Evolutionary conservation across 2,329 filamentous ascomycete species (phyloP).

Genomic region (Claviceps pusilla): DNA sequence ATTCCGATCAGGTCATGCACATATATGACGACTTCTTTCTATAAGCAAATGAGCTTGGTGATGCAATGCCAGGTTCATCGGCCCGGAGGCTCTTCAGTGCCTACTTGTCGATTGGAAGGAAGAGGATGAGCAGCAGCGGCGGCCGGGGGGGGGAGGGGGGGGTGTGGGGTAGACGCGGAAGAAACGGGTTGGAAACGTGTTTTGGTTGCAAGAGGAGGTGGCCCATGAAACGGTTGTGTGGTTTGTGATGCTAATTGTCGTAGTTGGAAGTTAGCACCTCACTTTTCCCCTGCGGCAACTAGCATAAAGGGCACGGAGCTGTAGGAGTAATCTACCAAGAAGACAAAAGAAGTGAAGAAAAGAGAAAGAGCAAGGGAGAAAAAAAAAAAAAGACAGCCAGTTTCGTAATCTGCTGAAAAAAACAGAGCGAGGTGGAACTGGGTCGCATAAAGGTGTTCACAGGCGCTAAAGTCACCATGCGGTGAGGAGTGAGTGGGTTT

Average conservation of each 20-base stretch:
- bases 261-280: background rate
- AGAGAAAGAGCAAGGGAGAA: too few relatives aligned
- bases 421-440: background rate
- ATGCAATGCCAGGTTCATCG: too few relatives aligned
- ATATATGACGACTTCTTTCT: too few relatives aligned
- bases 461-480: background rate
- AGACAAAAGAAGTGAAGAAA: too few relatives aligned
- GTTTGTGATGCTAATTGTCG: background rate
- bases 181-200: too few relatives aligned
- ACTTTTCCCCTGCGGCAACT: background rate
- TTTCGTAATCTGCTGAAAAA: background rate
- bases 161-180: background rate
- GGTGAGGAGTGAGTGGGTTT: too few relatives aligned
- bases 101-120: too few relatives aligned
- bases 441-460: background rate
- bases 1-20: too few relatives aligned
- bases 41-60: too few relatives aligned
- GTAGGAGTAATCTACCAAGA: background rate
- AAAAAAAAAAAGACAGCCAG: too few relatives aligned
- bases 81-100: too few relatives aligned
- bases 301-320: background rate
- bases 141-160: background rate
- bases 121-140: background rate
- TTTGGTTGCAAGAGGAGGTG: background rate
- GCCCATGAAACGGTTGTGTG: background rate